Evolutionary conservation across 352 stramenopile species (phyloP), one percentile per base, ranked within the genome.

Genomic region (Pythium dissimile): DNA sequence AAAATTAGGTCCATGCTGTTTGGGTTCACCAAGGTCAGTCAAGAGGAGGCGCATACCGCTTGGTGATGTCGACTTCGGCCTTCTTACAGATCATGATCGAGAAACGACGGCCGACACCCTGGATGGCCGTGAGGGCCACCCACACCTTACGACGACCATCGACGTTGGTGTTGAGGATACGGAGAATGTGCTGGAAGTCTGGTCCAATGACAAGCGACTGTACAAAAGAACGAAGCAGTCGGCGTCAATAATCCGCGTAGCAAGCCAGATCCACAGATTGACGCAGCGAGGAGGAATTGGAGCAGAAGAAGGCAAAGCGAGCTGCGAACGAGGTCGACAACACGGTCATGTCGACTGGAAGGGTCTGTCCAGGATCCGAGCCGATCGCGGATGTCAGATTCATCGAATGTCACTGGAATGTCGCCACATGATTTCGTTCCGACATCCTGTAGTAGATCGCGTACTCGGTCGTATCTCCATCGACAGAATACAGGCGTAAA

Each of bases 161-260:
- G 79, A 99, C 96, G 89, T 99, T 99, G 66, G 97, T 99, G 87
- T 99, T 99, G 70, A 99, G 96, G 83, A 99, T 98, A 99, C 97
- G 97, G 71, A 99, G 92, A 89, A 99, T 99, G 91, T 99, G 96
- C 82, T 99, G 97, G 84, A 99, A 99, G 78, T 99, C 97, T 73
- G 85, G 89, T 71, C 90, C 88, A 73, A 94, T 92, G 70, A 94
- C 84, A 81, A 94, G 84, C 77, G 84, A 94, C 84, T 94, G 61
- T 32, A 58, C 18, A 23, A 43, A 32, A 57, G 27, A 66, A n/a
- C 26, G 18, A 34, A 42, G 49, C 46, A 63, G 26, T 18, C 34
- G n/a, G 26, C 32, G 52, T 54, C 43, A 64, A 62, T 62, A 60
- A 28, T 18, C 34, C 23, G 27, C 35, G 18, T 18, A 35, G n/a